Base-by-base conservation (phyloP, 371 early-diverging fungal species). In the Capillidium heterosporum region DNA sequence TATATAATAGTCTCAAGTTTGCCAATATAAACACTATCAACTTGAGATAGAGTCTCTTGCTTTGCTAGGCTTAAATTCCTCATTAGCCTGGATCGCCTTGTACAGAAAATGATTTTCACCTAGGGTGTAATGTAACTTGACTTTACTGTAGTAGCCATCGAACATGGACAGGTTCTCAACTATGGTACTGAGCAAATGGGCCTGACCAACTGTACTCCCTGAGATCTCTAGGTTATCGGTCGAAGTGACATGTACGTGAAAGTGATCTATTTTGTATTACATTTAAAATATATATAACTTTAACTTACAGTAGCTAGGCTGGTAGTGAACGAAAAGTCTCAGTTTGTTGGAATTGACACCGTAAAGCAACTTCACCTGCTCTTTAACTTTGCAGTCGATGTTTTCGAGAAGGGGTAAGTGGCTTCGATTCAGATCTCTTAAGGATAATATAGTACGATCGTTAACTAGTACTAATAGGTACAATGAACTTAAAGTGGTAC, bases 231-330 rank as follows among this genome's bases (percentile, higher is more conserved):
- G 67, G 46, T 78, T 71, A 0, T 75, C 59, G 3, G 82, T 67
- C 61, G 84, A 78, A 5, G 83, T 82, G 13, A 88, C 71, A 61
- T 90, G 88, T 17, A 90, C 71, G 63, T 90, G 90, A 40, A 87
- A 78, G 56, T 84, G 85, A 57, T 84, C 73, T 73, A 58, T 15
- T 32, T 27, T 17, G 19, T 10, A 26, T 10, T 32, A 29, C 46
- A 29, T 1, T 61, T 47, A 41, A 52, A 19, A 19, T 10, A 28
- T 15, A n/a, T 17, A 23, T 52, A 15, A 40, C 11, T 29, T 4
- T 48, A 15, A 17, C 61, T 71, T 70, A 73, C 76, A 90, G 62
- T 90, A 90, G 3, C 82, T 80, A 0, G 91, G 91, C 56, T 81
- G 87, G 63, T 90, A 89, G 65, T 90, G 91, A 8, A 89, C 63